A percentile compares a stretch with the other conserved stretches of the same genome.
Conservation (phyloP, 140 eudicot genomes). For the Oenanthe javanica region DNA sequence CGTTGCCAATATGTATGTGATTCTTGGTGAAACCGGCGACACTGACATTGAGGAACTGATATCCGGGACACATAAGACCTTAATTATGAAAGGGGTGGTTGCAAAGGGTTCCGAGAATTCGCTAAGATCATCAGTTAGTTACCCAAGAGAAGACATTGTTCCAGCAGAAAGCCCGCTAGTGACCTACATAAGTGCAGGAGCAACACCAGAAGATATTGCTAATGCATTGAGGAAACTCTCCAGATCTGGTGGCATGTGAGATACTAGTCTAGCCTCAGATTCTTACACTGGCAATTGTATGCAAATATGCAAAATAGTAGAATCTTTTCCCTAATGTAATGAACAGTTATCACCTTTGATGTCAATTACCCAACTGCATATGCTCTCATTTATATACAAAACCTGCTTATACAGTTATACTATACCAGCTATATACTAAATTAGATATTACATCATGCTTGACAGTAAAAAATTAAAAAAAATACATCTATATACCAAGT, state of each 20-base stretch:
- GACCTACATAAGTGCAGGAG: conserved; percentile 29
- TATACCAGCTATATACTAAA: neutral
- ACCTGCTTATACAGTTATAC: neutral
- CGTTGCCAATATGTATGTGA: conserved; percentile 80
- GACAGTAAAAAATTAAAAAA: no score
- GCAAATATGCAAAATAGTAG: neutral
- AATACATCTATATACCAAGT: no score
- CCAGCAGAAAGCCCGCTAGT: conserved; percentile 65
- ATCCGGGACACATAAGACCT: conserved; percentile 80
- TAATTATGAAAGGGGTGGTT: conserved; percentile 67
- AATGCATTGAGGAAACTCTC: conserved; percentile 44
- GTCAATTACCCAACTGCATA: neutral
- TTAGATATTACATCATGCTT: neutral
- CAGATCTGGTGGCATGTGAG: conserved; percentile 32
- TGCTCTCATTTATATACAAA: no score
- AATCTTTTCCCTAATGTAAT: neutral
- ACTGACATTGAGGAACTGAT: conserved; percentile 85
- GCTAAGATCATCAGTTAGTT: conserved; percentile 64
- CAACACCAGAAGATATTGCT: conserved; percentile 55
- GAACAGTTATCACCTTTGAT: neutral
- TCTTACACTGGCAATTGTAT: neutral
- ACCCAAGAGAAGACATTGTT: conserved; percentile 63
- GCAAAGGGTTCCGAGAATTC: conserved; percentile 60
- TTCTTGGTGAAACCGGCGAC: conserved; percentile 88
- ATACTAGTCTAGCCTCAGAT: neutral